phyloP scores from a whole-genome alignment of 148 eudicot species.

The Silene uniflora region DNA sequence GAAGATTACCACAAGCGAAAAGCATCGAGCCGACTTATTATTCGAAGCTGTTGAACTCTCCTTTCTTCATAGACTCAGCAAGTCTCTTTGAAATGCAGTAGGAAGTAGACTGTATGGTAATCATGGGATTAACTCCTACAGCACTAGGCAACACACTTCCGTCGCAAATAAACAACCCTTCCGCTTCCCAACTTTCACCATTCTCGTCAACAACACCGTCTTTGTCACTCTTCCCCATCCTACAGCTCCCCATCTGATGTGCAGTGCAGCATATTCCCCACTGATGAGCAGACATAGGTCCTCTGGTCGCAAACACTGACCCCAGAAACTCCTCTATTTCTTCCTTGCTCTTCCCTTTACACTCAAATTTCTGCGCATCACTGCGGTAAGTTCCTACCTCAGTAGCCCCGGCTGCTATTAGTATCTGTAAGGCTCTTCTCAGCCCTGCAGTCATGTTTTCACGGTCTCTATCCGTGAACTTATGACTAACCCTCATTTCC shows the following conservation, averaged over 20 bases:
- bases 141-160: constrained; percentile 71
- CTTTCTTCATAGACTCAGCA: constrained; percentile 37
- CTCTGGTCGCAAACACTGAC: constrained; percentile 39
- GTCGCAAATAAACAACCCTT: constrained; percentile 70
- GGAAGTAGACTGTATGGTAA: constrained; percentile 72
- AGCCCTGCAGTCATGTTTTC: constrained; percentile 47
- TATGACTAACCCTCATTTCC: constrained; percentile 36
- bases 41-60: constrained; percentile 10
- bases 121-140: constrained; percentile 90
- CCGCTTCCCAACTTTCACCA: constrained; percentile 86
- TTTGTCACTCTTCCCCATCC: constrained; percentile 51
- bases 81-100: constrained; percentile 60
- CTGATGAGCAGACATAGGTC: constrained; percentile 32
- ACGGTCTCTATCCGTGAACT: constrained; percentile 27
- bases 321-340: constrained; percentile 57
- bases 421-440: constrained; percentile 44
- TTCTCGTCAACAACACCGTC: constrained; percentile 69
- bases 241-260: constrained; percentile 90
- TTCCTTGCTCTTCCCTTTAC: constrained; percentile 34
- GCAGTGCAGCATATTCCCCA: constrained; percentile 65
- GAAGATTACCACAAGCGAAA: not conserved
- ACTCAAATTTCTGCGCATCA: constrained; percentile 53
- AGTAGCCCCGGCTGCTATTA: constrained; percentile 81
- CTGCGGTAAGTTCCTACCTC: constrained; percentile 70
- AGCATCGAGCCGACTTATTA: not conserved